Evolutionary conservation across 257 asterid genomes (phyloP), one percentile per base, ranked within the genome.

Genomic region (Henckelia pumila): DNA sequence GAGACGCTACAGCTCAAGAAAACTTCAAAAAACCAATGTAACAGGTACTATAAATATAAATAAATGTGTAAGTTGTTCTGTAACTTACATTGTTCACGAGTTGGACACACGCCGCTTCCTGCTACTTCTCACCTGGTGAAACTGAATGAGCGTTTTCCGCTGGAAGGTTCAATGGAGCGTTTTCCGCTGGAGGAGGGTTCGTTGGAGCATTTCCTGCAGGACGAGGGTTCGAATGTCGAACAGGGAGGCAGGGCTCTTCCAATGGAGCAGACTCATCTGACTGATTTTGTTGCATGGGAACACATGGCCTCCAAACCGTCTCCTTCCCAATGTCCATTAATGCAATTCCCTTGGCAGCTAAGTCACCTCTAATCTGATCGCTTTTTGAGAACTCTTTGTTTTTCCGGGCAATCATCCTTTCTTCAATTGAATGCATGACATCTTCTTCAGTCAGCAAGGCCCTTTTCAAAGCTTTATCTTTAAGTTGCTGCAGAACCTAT

Each of bases 251-350:
- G 17, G 50, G 61, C 16, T 60, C 23, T 25, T 70, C 59, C 47
- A 10, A 24, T 61, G 47, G 66, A 37, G 22, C 55, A 0, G 67
- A n/a, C 21, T 0, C 17, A 5, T 5, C 53, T 26, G 73, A 71
- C 71, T 76, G 73, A 47, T 81, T 88, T 70, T 74, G 79, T 16
- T 47, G 33, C 3, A 66, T 58, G 1, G 81, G 84, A 64, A 82
- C 83, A 67, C 93, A 89, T 20, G 97, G 99, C 78, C 95, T 83
- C 99, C 99, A 93, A 3, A 79, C 71, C 4, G 95, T 88, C 75
- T 84, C 97, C 50, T 78, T 82, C 14, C 96, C 97, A 2, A 85
- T 67, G 67, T 90, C 99, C 96, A 86, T 86, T 73, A 90, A 67
- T 2, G 91, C 86, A 35, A 90, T 88, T 52, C 99, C 97, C 71